Evolutionary conservation across 495 filamentous ascomycete genomes (phyloP).

Genomic region (Aspergillus nanangensis): DNA sequence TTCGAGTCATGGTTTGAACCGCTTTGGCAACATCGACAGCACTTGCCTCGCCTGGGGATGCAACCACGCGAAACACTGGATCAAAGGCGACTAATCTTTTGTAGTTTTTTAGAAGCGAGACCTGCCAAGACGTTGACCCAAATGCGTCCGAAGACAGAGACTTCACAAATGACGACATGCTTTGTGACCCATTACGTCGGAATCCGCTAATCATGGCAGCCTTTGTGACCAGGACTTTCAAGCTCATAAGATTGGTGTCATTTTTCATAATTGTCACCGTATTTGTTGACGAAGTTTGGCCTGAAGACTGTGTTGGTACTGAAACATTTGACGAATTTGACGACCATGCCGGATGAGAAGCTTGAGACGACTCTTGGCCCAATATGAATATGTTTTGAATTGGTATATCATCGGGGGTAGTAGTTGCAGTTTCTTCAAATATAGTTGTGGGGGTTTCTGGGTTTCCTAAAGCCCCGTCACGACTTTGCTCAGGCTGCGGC

Average conservation of each 20-base stretch:
- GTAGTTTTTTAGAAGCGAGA: slow-evolving; percentile 67
- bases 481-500: slow-evolving; percentile 27
- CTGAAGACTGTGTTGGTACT: slow-evolving; percentile 66
- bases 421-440: slow-evolving; percentile 76
- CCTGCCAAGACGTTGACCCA: slow-evolving; percentile 65
- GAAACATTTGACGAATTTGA: slow-evolving; percentile 68
- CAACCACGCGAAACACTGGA: slow-evolving; percentile 54
- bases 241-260: slow-evolving; percentile 66
- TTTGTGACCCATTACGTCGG: slow-evolving; percentile 37
- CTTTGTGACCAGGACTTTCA: slow-evolving; percentile 73
- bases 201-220: slow-evolving; percentile 79
- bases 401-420: slow-evolving; percentile 71
- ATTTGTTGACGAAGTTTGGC: slow-evolving; percentile 68
- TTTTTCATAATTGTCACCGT: slow-evolving; percentile 62
- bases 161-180: slow-evolving; percentile 67
- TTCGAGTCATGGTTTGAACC: slow-evolving; percentile 66
- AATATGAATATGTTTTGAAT: slow-evolving; percentile 84
- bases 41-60: slow-evolving; percentile 52
- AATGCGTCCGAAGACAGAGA: slow-evolving; percentile 73
- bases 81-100: slow-evolving; percentile 70
- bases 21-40: slow-evolving; percentile 72
- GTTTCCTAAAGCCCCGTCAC: slow-evolving; percentile 25
- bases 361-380: slow-evolving; percentile 48
- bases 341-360: slow-evolving; percentile 58
- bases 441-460: slow-evolving; percentile 91